Evolutionary conservation across 192 early-diverging fungal genomes (phyloP), one percentile per base, ranked within the genome.

Genomic region (Coemansia reversa): DNA sequence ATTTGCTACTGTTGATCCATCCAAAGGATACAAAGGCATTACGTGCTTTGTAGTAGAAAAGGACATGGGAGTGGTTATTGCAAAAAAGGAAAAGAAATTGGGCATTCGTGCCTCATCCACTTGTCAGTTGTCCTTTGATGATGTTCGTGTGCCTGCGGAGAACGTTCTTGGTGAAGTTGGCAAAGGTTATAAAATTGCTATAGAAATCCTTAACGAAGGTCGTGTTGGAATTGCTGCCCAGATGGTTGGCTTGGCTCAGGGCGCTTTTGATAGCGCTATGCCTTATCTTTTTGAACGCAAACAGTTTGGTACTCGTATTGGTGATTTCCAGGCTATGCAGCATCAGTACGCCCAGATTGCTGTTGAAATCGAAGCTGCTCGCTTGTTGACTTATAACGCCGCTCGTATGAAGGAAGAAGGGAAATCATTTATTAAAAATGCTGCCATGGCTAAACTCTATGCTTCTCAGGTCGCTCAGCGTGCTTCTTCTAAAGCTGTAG

Each of bases 141-240:
- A 94, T 52, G 74, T 97, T 56, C 80, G 82, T 39, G 90, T 98
- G 33, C 97, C 97, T 32, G 91, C 84, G 25, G 76, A 75, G 47
- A 94, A 95, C 75, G 84, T 98, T 22, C 75, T 98, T 9, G 97
- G 97, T 51, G 91, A 96, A 67, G 84, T 97, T 53, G 94, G 94
- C 63, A 90, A 94, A 83, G 97, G 97, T 35, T 98, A 98, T 90
- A 98, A 96, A 83, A 93, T 92, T 61, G 95, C 97, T 52, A 98
- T 98, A 59, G 93, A 94, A 72, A 94, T 95, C 60, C 86, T 98
- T 60, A 98, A 98, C 83, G 97, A 98, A 79, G 97, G 97, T 32
- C 90, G 97, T 67, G 93, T 98, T 58, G 96, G 96, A 64, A 98
- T 98, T 81, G 94, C 94, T 47, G 96, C 94, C 18, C 96, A 98